Base-by-base conservation (phyloP, 164 flowering plant genomes). In the Santalum album region DNA sequence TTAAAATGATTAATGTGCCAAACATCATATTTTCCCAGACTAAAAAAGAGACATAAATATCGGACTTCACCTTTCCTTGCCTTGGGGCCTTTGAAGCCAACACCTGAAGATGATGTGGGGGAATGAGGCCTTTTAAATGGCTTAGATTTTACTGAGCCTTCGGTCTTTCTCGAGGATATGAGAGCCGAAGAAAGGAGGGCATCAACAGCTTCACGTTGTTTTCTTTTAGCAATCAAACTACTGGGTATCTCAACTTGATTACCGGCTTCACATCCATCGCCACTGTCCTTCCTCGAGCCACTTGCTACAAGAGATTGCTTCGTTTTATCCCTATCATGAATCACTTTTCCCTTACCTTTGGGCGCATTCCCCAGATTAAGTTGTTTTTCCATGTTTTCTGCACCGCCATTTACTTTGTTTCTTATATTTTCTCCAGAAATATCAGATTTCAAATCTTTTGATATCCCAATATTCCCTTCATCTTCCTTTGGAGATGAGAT, bases 201-300 rank as follows among this genome's bases (percentile, higher is more conserved):
- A 68, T 88, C 91, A 53, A 88, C 90, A 47, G 85, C 95, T 53
- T 88, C 90, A 17, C 96, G 79, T 55, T 88, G 95, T 49, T 75
- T 67, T 62, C 90, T 77, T 69, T 72, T 76, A 7, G 64, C 53
- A 54, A 76, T 70, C 19, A 67, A 12, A 55, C 75, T 74, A 21
- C 59, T 67, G 26, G 69, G 36, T 43, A 52, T 55, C 4, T 71
- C 72, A 22, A 1, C 62, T 25, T 46, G 49, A 54, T 39, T 65
- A 42, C 67, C 26, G 61, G 56, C 50, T 53, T 29, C 38, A 32
- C 60, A 50, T 19, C 57, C 57, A 42, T 53, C 54, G 44, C 53
- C 20, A 25, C 58, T 43, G 62, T 63, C 29, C 23, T 63, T 50
- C 62, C 65, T 25, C 61, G 44, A 20, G 26, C 15, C 10, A 32